Evolutionary conservation across 192 early-diverging fungal species (phyloP).

Genomic region (Coemansia sp.): DNA sequence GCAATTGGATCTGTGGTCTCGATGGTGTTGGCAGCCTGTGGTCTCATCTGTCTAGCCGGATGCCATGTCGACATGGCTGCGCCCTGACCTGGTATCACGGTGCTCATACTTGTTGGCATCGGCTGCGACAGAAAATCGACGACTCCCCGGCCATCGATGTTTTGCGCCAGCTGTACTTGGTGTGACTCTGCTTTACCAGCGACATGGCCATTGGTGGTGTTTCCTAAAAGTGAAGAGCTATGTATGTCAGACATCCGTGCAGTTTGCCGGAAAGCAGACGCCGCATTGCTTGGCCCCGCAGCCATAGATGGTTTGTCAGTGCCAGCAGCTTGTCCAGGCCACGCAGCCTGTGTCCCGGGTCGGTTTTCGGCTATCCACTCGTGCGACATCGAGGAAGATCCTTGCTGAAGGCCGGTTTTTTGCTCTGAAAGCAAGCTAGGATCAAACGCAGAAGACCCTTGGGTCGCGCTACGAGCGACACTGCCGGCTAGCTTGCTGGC

Average conservation of each 20-base stretch:
- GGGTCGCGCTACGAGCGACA: slow-evolving; percentile 13
- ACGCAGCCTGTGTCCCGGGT: not conserved
- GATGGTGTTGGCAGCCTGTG: not conserved
- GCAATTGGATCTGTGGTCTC: slow-evolving; percentile 28
- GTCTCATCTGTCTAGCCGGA: slow-evolving; percentile 8
- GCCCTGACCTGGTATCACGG: not conserved
- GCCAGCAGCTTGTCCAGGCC: slow-evolving; percentile 46
- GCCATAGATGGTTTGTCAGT: slow-evolving; percentile 61
- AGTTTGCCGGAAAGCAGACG: slow-evolving; percentile 62
- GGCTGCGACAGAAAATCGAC: slow-evolving; percentile 33
- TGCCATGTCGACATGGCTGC: not conserved
- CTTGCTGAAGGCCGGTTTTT: slow-evolving; percentile 21
- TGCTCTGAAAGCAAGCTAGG: slow-evolving; percentile 22
- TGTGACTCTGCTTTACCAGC: slow-evolving; percentile 62
- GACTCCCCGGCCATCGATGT: slow-evolving; percentile 38
- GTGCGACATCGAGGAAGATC: slow-evolving; percentile 10
- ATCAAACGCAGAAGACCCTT: slow-evolving; percentile 11
- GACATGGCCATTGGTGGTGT: not conserved
- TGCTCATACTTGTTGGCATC: slow-evolving; percentile 43
- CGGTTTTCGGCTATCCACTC: slow-evolving; percentile 27
- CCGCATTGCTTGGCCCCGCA: slow-evolving; percentile 62
- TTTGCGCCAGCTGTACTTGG: slow-evolving; percentile 74
- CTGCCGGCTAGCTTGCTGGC: slow-evolving; percentile 32
- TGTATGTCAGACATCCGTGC: slow-evolving; percentile 4
- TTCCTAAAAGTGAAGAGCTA: no score